Evolutionary conservation across 805 yeast species (phyloP), one percentile per base, ranked within the genome.

Genomic region (Citeromyces nyonsensis): DNA sequence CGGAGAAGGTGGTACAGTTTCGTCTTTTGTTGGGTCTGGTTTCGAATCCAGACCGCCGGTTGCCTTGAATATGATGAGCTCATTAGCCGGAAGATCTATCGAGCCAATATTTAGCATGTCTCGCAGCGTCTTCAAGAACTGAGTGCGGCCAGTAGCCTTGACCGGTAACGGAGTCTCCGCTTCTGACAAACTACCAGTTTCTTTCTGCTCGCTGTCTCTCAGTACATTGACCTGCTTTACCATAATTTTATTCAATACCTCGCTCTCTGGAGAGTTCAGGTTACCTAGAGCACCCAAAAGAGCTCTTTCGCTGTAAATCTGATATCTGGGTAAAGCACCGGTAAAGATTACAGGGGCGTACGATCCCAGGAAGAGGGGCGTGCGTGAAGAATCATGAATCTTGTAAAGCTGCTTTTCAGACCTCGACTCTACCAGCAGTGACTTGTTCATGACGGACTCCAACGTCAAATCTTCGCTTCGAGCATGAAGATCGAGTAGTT

Each of bases 311-410:
- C 73, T 66, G 41, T 75, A 75, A 11, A 79, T 55, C 32, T 69
- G 62, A 47, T 72, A 78, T 15, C 56, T 54, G 10, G 77, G 70
- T 10, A 67, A 47, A 10, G 63, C 39, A 30, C 69, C 75, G 3
- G 79, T 73, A 46, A 78, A 79, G 32, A 79, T 40, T 9, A 77
- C 58, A 2, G 88, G 79, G 10, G 76, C 52, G 42, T 71, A 74
- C 3, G 77, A 64, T 4, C 86, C 86, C 2, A 65, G 56, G 13
- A 69, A 50, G 30, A 79, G 47, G 1, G 84, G 76, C 29, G 72
- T 61, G 48, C 71, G 57, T 25, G 71, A 65, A 3, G 56, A 45
- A 32, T 56, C 54, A 41, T 67, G 69, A 26, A 44, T 49, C 27
- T 53, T 53, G 29, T 57, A 48, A 36, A 62, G 64, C 14, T 54